Conservation (phyloP, 768 basidiomycete species). For the Naganishia randhawae region DNA sequence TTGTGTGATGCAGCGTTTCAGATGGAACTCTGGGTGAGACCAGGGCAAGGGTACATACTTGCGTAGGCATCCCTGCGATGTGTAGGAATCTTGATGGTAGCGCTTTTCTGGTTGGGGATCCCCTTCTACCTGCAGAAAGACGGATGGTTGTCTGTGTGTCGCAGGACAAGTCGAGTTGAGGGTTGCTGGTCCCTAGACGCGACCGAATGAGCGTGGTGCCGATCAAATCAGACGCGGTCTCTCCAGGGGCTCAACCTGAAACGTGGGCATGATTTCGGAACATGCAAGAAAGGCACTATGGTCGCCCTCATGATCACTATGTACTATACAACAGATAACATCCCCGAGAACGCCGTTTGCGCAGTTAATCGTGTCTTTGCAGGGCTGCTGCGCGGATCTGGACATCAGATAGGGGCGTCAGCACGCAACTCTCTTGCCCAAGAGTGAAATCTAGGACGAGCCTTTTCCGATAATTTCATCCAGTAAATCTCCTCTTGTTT, state of each 20-base stretch:
- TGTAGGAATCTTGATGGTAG: background rate
- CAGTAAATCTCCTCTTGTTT: constrained; percentile 22
- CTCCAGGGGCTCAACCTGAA: no score
- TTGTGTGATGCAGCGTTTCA: background rate
- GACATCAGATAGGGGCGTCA: background rate
- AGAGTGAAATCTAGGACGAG: background rate
- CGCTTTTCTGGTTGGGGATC: no score
- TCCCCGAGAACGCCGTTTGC: background rate
- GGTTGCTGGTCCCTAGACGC: no score
- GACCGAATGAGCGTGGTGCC: no score
- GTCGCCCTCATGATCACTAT: background rate
- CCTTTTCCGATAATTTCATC: constrained; percentile 21
- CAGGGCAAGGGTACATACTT: background rate
- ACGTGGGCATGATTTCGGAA: no score
- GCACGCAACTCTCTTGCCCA: background rate
- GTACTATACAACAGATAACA: background rate
- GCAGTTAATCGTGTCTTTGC: background rate
- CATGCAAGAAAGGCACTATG: no score
- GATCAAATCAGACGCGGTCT: no score
- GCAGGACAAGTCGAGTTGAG: no score
- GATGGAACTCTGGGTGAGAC: background rate
- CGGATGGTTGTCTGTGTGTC: no score
- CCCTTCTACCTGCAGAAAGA: no score
- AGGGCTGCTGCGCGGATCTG: constrained; percentile 16
- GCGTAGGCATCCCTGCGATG: background rate